Evolutionary conservation across 768 basidiomycete species (phyloP).

Genomic region (Lentinula aciculospora): DNA sequence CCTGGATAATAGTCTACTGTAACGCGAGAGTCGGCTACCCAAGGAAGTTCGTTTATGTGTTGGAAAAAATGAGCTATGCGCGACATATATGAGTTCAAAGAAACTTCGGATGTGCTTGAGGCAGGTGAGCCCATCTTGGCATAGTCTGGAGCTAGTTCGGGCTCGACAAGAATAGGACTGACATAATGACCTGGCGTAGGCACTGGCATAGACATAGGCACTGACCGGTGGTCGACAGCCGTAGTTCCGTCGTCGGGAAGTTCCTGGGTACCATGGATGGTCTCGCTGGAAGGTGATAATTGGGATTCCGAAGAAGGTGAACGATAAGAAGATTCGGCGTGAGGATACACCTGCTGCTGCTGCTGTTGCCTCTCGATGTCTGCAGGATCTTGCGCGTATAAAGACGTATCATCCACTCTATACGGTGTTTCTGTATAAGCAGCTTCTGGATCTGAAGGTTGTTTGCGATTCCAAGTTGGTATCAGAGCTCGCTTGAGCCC

Average conservation of each 20-base stretch:
- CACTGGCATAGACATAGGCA: constrained; percentile 2
- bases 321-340: neutral
- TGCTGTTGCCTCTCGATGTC: neutral
- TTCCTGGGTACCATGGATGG: neutral
- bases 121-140: constrained; percentile 41
- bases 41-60: constrained; percentile 34
- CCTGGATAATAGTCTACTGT: constrained; percentile 41
- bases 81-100: constrained; percentile 24
- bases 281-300: neutral
- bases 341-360: neutral
- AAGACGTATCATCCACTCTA: neutral
- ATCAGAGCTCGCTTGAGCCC: constrained; percentile 5
- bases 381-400: neutral
- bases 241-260: constrained; percentile 10
- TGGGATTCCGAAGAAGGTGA: constrained; percentile 2
- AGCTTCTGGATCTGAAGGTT: constrained; percentile 4
- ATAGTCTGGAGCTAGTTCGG: constrained; percentile 38
- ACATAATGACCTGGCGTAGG: constrained; percentile 14
- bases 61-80: constrained; percentile 29
- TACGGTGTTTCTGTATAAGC: neutral
- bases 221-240: constrained; percentile 13
- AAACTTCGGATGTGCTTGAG: constrained; percentile 29
- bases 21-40: constrained; percentile 35
- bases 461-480: neutral
- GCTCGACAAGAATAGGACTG: constrained; percentile 35